Percentiles rank a stretch among this genome's conserved stretches.
Evolutionary conservation across 2,329 filamentous ascomycete species (phyloP).

Genomic region (Aspergillus versicolor): DNA sequence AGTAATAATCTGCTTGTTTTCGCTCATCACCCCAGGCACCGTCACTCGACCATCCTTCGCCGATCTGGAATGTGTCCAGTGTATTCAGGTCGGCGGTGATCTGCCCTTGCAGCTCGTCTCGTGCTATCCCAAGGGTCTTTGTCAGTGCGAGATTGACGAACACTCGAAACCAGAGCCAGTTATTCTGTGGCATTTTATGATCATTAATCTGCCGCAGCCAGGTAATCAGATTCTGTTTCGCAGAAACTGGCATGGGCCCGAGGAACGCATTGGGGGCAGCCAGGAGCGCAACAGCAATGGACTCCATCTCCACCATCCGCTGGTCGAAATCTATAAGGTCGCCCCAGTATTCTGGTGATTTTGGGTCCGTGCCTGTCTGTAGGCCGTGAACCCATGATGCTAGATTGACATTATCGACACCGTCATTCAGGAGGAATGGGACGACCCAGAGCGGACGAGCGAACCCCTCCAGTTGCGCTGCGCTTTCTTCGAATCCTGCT

Average conservation of each 20-base stretch:
- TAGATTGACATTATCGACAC: neutral
- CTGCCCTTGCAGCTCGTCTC: slow-evolving; percentile 31
- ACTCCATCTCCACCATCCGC: slow-evolving; percentile 56
- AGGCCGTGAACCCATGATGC: slow-evolving; percentile 8
- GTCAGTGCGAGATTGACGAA: slow-evolving; percentile 50
- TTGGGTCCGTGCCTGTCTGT: slow-evolving; percentile 21
- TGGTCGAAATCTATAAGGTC: slow-evolving; percentile 49
- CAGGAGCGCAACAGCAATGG: slow-evolving; percentile 51
- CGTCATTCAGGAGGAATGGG: slow-evolving; percentile 15
- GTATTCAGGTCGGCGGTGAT: slow-evolving; percentile 46
- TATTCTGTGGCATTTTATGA: slow-evolving; percentile 49
- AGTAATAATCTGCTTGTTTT: slow-evolving; percentile 53
- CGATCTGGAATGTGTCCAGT: slow-evolving; percentile 48
- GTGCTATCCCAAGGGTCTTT: slow-evolving; percentile 41
- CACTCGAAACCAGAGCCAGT: slow-evolving; percentile 56
- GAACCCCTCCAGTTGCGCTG: slow-evolving; percentile 50
- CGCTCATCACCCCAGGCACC: slow-evolving; percentile 40
- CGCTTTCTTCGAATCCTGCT: slow-evolving; percentile 46
- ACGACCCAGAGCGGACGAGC: slow-evolving; percentile 32
- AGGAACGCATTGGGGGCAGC: slow-evolving; percentile 43
- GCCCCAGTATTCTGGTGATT: slow-evolving; percentile 49
- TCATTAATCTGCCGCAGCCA: slow-evolving; percentile 49
- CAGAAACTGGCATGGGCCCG: neutral
- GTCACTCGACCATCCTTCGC: slow-evolving; percentile 51
- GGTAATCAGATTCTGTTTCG: slow-evolving; percentile 31